These are phyloP conservation scores for Torulaspora pretoriensis DNA, from an alignment of 1,139 yeast genomes.

Conservation along the genomic window DNA sequence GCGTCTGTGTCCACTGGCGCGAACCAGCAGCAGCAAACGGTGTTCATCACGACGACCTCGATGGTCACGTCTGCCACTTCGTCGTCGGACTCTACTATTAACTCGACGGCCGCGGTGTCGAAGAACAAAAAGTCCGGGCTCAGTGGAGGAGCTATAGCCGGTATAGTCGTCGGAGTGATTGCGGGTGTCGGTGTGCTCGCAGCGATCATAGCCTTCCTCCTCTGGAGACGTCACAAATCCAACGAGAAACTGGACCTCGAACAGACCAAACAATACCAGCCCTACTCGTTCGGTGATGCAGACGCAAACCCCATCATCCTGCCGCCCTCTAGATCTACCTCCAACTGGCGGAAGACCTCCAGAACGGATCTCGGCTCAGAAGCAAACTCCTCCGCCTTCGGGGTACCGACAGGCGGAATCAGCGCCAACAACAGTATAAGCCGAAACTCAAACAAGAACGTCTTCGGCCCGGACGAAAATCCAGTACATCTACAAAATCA, in stretches of 20 bases:
- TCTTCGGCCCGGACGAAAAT: constrained; percentile 9
- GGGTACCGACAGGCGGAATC: constrained; percentile 14
- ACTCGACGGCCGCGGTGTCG: constrained; percentile 10
- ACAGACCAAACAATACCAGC: constrained; percentile 35
- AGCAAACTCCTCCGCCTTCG: constrained; percentile 10
- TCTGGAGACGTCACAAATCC: constrained; percentile 37
- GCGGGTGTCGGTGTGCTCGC: constrained; percentile 45
- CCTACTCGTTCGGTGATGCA: constrained; percentile 36
- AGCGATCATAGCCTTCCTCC: constrained; percentile 40
- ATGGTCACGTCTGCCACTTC: constrained; percentile 13
- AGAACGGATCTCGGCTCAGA: constrained; percentile 17
- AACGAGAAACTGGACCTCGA: constrained; percentile 28
- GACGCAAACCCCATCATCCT: constrained; percentile 28
- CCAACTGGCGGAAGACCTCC: constrained; percentile 20
- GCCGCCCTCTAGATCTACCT: constrained; percentile 17
- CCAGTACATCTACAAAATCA: constrained; percentile 11
- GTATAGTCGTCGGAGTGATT: constrained; percentile 62
- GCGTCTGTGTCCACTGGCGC: constrained; percentile 19
- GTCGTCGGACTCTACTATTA: constrained; percentile 1
- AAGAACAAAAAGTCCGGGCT: constrained; percentile 26
- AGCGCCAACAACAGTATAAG: constrained; percentile 14
- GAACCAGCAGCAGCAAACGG: constrained; percentile 15
- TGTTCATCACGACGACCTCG: constrained; percentile 24
- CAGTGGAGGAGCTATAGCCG: constrained; percentile 68
- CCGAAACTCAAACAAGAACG: constrained; percentile 10